Conservation (phyloP, 2,329 filamentous ascomycete species). For the Claviceps digitariae region DNA sequence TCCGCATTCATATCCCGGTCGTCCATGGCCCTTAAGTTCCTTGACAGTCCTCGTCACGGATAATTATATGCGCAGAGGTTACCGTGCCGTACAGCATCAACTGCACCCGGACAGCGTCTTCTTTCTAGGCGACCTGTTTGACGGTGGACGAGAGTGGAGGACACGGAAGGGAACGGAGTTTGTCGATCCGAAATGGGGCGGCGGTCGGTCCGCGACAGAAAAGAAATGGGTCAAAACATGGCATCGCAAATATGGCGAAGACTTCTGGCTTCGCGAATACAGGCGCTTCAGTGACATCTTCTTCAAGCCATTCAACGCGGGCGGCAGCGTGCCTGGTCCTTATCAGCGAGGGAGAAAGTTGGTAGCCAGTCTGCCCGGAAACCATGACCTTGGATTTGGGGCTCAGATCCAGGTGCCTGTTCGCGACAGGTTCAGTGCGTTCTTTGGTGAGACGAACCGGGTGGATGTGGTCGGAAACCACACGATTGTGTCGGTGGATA, state of each 20-base stretch:
- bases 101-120: slow-evolving; percentile 78
- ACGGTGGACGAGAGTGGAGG: slow-evolving; percentile 91
- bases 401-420: slow-evolving; percentile 70
- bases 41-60: slow-evolving; percentile 57
- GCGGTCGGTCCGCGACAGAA: slow-evolving; percentile 36
- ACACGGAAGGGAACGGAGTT: slow-evolving; percentile 46
- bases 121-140: slow-evolving; percentile 89
- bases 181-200: slow-evolving; percentile 45
- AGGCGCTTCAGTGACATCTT: slow-evolving; percentile 78
- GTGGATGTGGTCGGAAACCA: slow-evolving; percentile 91
- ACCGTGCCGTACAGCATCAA: slow-evolving; percentile 59
- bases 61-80: slow-evolving; percentile 75
- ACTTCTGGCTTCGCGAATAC: slow-evolving; percentile 81
- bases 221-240: slow-evolving; percentile 46
- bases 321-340: slow-evolving; percentile 36
- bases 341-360: slow-evolving; percentile 61
- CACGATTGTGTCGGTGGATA: slow-evolving; percentile 84
- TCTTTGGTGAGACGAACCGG: slow-evolving; percentile 82
- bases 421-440: slow-evolving; percentile 69
- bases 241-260: slow-evolving; percentile 62
- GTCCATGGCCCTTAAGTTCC: slow-evolving; percentile 45
- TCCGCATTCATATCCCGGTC: slow-evolving; percentile 84
- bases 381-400: slow-evolving; percentile 90
- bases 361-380: slow-evolving; percentile 77
- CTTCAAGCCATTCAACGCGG: slow-evolving; percentile 52